Conservation (phyloP, 345 rosid genomes). For the Populus deltoides region DNA sequence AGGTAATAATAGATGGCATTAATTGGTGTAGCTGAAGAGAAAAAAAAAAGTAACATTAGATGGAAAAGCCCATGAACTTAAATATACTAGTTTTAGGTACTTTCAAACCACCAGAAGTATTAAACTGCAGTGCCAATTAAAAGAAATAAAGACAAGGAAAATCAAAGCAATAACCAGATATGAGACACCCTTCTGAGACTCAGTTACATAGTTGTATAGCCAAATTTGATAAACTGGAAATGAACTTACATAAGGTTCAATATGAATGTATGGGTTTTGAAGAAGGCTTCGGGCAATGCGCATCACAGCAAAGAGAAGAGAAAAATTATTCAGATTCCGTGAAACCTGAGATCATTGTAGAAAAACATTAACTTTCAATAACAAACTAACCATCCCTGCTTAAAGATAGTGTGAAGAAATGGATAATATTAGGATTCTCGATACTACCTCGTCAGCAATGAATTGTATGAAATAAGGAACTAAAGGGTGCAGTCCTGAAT, state of each 20-base stretch:
- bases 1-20: conserved; percentile 73
- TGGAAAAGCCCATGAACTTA: not conserved
- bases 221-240: conserved; percentile 4
- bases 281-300: conserved; percentile 69
- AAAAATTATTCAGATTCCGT: conserved; percentile 50
- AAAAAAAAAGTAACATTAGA: not conserved
- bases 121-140: not conserved
- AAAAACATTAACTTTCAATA: conserved; percentile 13
- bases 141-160: not conserved
- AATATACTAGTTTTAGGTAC: not conserved
- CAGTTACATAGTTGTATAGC: not conserved
- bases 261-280: conserved; percentile 71
- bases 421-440: not conserved
- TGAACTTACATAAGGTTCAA: conserved; percentile 81
- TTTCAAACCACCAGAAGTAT: not conserved
- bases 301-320: conserved; percentile 60
- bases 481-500: conserved; percentile 74
- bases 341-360: conserved; percentile 48
- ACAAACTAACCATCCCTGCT: conserved; percentile 1
- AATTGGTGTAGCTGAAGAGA: conserved; percentile 72
- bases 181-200: not conserved
- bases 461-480: conserved; percentile 63
- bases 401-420: not conserved
- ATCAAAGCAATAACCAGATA: not conserved
- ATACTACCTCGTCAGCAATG: conserved; percentile 69